A percentile compares a stretch with the other conserved stretches of the same genome.
Conservation (phyloP, 139 green algal genomes). For the Picochlorum sp. region DNA sequence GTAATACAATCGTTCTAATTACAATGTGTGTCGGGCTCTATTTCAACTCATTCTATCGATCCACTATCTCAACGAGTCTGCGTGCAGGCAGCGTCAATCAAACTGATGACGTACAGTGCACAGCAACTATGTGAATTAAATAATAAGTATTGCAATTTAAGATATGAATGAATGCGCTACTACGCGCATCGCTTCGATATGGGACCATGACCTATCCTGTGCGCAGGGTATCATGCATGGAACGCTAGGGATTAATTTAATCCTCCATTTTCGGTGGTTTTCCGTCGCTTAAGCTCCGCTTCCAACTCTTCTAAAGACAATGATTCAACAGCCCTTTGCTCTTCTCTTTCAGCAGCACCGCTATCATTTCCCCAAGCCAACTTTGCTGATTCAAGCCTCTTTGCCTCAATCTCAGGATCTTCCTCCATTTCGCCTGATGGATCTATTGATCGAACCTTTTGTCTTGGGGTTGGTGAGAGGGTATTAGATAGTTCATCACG, state of each 20-base stretch:
- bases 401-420: conserved; percentile 75
- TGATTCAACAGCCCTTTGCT: background rate
- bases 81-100: too few relatives aligned
- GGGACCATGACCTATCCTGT: too few relatives aligned
- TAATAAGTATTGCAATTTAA: too few relatives aligned
- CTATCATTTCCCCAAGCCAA: conserved; percentile 57
- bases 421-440: background rate
- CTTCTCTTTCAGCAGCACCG: background rate
- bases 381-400: conserved; percentile 58
- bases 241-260: background rate
- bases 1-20: too few relatives aligned
- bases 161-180: too few relatives aligned
- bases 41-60: too few relatives aligned
- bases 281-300: conserved; percentile 2
- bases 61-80: too few relatives aligned
- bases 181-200: too few relatives aligned
- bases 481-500: conserved; percentile 38
- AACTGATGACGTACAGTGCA: too few relatives aligned
- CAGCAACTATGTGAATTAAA: too few relatives aligned
- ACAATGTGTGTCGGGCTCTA: too few relatives aligned
- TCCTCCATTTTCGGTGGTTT: conserved; percentile 1
- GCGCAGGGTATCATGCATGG: background rate
- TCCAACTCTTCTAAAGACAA: conserved; percentile 8
- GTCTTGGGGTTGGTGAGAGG: background rate
- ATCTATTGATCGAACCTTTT: background rate